Evolutionary conservation across 2,329 filamentous ascomycete species (phyloP).

Genomic region (Colletotrichum lentis): DNA sequence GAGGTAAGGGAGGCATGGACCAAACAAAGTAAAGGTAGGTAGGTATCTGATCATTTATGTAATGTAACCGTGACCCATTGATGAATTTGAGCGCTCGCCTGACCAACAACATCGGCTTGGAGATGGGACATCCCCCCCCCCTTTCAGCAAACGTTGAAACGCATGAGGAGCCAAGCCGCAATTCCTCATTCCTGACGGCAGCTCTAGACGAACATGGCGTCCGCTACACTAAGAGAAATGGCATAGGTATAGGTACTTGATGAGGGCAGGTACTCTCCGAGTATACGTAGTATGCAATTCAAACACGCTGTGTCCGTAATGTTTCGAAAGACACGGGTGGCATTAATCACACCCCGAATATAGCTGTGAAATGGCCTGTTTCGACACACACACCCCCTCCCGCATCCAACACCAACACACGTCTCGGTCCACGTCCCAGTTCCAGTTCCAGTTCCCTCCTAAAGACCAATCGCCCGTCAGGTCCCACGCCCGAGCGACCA

Average conservation of each 20-base stretch:
- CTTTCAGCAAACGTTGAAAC: constrained; percentile 27
- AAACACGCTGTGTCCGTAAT: not conserved
- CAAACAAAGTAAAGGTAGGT: no score
- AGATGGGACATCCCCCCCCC: not conserved
- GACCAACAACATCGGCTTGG: not conserved
- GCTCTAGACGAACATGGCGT: not conserved
- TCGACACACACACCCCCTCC: constrained; percentile 14
- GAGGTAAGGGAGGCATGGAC: not conserved
- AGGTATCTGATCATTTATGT: not conserved
- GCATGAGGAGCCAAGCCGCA: constrained; percentile 13
- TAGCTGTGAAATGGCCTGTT: constrained; percentile 30
- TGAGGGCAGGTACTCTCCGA: no score
- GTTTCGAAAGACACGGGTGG: constrained; percentile 32
- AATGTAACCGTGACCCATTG: not conserved
- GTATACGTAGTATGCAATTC: not conserved
- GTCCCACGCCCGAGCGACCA: constrained; percentile 17
- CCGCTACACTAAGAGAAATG: not conserved
- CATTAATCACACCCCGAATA: constrained; percentile 33
- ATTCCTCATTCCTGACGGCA: constrained; percentile 1
- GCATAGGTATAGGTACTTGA: no score
- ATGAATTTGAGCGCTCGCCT: constrained; percentile 1
- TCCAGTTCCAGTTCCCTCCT: not conserved
- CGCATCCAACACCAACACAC: constrained; percentile 6
- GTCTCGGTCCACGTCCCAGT: constrained; percentile 15
- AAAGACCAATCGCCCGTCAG: not conserved